phyloP scores from a whole-genome alignment of 2,329 filamentous ascomycete genomes.

The Periconia sp. region DNA sequence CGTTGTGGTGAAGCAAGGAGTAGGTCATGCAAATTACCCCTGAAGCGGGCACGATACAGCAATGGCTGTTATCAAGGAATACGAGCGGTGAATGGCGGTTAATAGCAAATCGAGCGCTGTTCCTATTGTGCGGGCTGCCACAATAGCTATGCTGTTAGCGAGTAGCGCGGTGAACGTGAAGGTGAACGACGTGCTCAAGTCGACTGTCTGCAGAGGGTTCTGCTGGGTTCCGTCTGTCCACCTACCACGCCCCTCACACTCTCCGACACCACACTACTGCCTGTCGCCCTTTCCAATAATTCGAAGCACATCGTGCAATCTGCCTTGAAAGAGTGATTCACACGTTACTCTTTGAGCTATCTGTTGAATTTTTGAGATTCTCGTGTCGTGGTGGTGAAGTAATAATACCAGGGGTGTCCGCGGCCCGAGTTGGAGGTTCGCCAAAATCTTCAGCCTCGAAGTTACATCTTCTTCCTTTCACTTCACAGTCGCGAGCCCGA shows the following conservation, averaged over 20 bases:
- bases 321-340: neutral
- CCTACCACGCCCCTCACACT: neutral
- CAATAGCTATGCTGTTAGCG: neutral
- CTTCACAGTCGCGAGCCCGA: conserved; percentile 12
- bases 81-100: no score
- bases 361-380: neutral
- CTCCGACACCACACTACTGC: neutral
- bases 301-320: no score
- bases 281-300: no score
- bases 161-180: neutral
- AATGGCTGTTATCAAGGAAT: no score
- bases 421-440: conserved; percentile 11
- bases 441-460: conserved; percentile 23
- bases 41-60: neutral
- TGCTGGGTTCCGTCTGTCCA: neutral
- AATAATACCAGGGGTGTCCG: conserved; percentile 8
- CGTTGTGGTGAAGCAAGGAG: neutral
- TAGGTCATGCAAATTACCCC: neutral
- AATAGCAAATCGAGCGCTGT: no score
- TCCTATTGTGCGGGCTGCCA: no score
- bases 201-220: neutral
- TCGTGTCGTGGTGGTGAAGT: conserved; percentile 8
- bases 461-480: conserved; percentile 14
- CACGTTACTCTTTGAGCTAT: neutral
- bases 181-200: neutral